These are phyloP conservation scores for Penstemon davidsonii DNA, from an alignment of 257 asterid species.

Conservation along the genomic window DNA sequence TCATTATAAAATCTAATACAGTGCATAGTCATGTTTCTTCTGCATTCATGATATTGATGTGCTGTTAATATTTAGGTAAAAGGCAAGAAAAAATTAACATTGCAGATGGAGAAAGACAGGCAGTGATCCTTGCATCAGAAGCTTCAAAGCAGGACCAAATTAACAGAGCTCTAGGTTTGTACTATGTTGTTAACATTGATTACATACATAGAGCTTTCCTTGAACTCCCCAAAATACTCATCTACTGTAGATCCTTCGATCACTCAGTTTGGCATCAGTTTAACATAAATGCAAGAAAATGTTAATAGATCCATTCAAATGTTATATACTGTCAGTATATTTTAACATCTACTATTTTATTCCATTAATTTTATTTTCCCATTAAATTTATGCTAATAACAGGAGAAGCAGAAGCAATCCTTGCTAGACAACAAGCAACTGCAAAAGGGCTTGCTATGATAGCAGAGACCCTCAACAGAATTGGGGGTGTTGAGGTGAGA, in stretches of 20 bases:
- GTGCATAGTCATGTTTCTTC: slow-evolving; percentile 6
- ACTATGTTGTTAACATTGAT: not conserved
- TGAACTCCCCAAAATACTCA: not conserved
- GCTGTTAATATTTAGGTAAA: slow-evolving; percentile 58
- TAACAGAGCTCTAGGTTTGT: slow-evolving; percentile 82
- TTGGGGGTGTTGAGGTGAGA: slow-evolving; percentile 79
- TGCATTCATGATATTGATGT: slow-evolving; percentile 21
- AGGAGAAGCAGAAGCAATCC: slow-evolving; percentile 97
- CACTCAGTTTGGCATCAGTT: slow-evolving; percentile 1
- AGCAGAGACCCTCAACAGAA: slow-evolving; percentile 57
- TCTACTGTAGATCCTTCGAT: not conserved
- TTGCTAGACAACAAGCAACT: slow-evolving; percentile 79
- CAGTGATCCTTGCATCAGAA: slow-evolving; percentile 84
- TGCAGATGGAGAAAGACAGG: slow-evolving; percentile 71
- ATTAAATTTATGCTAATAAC: slow-evolving; percentile 26
- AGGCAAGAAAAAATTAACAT: slow-evolving; percentile 83
- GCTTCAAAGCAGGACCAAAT: slow-evolving; percentile 85
- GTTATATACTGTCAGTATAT: no score
- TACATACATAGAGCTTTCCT: no score
- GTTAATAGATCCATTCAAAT: not conserved
- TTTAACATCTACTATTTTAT: not conserved
- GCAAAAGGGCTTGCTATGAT: slow-evolving; percentile 77
- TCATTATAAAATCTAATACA: not conserved
- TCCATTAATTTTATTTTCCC: not conserved
- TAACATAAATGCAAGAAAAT: not conserved